Evolutionary conservation across 768 basidiomycete genomes (phyloP), one percentile per base, ranked within the genome.

Genomic region (Kwoniella dendrophila): DNA sequence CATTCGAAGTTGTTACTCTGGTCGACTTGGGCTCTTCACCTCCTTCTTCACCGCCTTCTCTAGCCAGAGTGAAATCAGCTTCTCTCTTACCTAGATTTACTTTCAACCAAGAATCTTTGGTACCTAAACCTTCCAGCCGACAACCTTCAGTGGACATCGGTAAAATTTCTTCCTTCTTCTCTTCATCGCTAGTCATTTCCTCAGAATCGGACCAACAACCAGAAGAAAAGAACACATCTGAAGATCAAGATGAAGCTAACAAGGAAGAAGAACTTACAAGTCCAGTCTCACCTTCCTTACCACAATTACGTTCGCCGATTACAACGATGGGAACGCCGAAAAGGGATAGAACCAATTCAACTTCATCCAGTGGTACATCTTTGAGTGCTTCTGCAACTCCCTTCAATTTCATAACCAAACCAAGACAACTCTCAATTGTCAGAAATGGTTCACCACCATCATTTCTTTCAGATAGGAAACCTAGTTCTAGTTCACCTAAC

Each of bases 381-480:
- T 12, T 61, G 4, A 49, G 45, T 24, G 61, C 61, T 3, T 2
- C 45, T 7, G 52, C 61, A 4, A 36, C 45, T 18, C 61, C 61
- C 8, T 62, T 62, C 52, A 54, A 30, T 1, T 26, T 48, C 36
- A 22, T 49, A 11, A 49, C 32, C 4, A 45, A 29, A n/a, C 41
- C 43, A 16, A 45, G 54, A 55, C 45, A 33, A 36, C 4, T 38
- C 7, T 56, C 52, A 11, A 47, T 55, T 18, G 36, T 34, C 11
- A 16, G 40, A 29, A 38, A 44, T 18, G 24, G 26, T n/a, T 24
- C 61, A 10, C 61, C 61, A 14, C 54, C 54, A 3, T 50, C 61
- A 3, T 62, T 62, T 47, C 36, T 48, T 14, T 54, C 44, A 14
- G 40, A 50, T 22, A 16, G 33, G 18, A 2, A 55, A 26, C 27